Evolutionary conservation across 768 basidiomycete species (phyloP), one percentile per base, ranked within the genome.

Genomic region (Mycena pura): DNA sequence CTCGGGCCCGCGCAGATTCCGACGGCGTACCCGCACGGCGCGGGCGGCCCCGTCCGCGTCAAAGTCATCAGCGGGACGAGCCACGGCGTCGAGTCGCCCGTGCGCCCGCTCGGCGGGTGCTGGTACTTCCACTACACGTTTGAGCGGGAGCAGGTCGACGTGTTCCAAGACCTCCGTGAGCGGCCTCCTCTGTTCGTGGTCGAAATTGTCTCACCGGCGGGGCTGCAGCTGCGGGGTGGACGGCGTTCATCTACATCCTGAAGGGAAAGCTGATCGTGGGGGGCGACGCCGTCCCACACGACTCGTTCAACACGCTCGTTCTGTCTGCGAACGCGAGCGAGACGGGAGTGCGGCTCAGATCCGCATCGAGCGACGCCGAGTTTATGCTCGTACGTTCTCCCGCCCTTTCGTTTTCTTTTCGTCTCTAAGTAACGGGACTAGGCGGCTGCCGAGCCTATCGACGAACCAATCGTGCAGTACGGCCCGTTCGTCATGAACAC

Each of bases 11-110:
- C 80, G 2, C 74, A 87, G 46, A 89, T 93, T 32, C 91, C 92
- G 0, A 80, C 81, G 13, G 90, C 90, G 10, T 90, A 86, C 69
- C 92, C 92, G 2, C 77, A 83, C 52, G 91, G 92, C 11, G 74
- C 77, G 3, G 82, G 89, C 39, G 92, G 92, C 6, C 82, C 84
- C 13, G 78, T 89, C 31, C 84, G 81, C 64, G 82, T 97, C 69
- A 92, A 86, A 70, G 89, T 99, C 38, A 92, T 98, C 66, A 94
- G 92, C 63, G 96, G 96, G 6, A 89, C 88, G 72, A 92, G 92
- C 60, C 86, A 95, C 65, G 94, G 92, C 13, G 81, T 87, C 14
- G 89, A 90, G 70, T 95, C 93, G 2, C 95, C 95, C 25, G 95
- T 99, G 22, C 80, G 90, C 46, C 93, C 93, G 0, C 83, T 95